phyloP scores from a whole-genome alignment of 345 rosid species.

The Rubroshorea leprosula region DNA sequence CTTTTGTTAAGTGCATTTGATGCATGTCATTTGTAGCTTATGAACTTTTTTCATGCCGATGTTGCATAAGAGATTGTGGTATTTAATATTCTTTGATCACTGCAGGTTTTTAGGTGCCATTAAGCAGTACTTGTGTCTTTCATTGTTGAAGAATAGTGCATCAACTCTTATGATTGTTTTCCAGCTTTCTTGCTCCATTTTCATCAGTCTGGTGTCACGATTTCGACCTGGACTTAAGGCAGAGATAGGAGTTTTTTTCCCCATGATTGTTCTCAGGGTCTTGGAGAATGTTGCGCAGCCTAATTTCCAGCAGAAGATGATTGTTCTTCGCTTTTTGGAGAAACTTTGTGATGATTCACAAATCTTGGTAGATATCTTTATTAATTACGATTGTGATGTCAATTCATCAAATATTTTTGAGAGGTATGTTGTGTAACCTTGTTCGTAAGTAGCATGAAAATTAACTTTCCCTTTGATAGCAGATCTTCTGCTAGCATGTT shows the following conservation, averaged over 20 bases:
- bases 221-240: conserved; percentile 99
- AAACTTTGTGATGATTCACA: conserved; percentile 97
- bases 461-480: neutral
- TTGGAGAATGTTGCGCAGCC: conserved; percentile 97
- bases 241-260: conserved; percentile 99
- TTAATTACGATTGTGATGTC: conserved; percentile 99
- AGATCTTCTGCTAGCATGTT: neutral
- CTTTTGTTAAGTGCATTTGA: neutral
- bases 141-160: conserved; percentile 93
- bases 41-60: neutral
- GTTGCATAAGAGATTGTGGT: neutral
- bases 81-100: neutral
- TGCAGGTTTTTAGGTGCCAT: conserved; percentile 98
- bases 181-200: conserved; percentile 99
- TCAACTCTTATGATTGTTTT: conserved; percentile 93
- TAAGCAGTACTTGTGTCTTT: conserved; percentile 92
- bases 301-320: conserved; percentile 98
- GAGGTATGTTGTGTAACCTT: conserved; percentile 48
- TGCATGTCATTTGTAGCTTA: neutral
- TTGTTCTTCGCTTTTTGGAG: conserved; percentile 91
- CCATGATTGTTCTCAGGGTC: conserved; percentile 96
- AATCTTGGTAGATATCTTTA: conserved; percentile 92
- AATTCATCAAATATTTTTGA: conserved; percentile 97
- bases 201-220: conserved; percentile 92
- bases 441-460: no score